These are phyloP conservation scores for Peniophora sp. DNA, from an alignment of 1,284 basidiomycete species.

Conservation along the genomic window DNA sequence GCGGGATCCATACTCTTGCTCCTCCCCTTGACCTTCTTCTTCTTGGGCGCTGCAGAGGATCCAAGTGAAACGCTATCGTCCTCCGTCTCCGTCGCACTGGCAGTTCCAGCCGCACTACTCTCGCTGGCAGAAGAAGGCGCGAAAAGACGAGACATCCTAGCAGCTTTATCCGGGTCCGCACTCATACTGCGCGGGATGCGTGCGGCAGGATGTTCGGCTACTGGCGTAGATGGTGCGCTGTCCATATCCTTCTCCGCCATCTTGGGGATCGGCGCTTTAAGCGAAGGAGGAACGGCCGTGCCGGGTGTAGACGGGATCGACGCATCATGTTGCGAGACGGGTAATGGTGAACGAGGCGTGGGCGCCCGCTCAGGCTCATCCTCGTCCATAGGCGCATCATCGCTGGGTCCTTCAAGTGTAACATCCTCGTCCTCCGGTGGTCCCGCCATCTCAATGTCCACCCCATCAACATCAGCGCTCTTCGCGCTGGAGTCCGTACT, in stretches of 20 bases:
- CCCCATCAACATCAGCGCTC: conserved; percentile 19
- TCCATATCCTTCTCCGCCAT: conserved; percentile 19
- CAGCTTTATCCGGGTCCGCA: conserved; percentile 57
- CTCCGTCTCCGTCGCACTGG: conserved; percentile 38
- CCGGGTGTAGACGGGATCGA: conserved; percentile 5
- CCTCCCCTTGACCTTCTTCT: conserved; percentile 42
- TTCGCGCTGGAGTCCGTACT: neutral
- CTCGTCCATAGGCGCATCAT: conserved; percentile 2
- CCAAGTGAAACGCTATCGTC: conserved; percentile 54
- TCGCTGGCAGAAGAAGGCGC: conserved; percentile 20
- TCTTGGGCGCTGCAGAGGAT: conserved; percentile 29
- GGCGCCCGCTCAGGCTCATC: conserved; percentile 12
- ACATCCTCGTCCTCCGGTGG: conserved; percentile 10
- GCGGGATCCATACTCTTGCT: conserved; percentile 44
- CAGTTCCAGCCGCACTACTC: conserved; percentile 32
- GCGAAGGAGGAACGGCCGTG: conserved; percentile 3
- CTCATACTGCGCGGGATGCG: conserved; percentile 69
- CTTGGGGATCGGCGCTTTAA: conserved; percentile 31
- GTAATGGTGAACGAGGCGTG: conserved; percentile 17
- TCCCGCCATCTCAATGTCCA: conserved; percentile 5
- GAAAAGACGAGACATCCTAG: conserved; percentile 49
- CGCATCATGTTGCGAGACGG: too few relatives aligned
- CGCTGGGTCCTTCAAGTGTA: too few relatives aligned
- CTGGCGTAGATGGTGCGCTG: conserved; percentile 31
- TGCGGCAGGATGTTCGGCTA: conserved; percentile 18